Evolutionary conservation across 768 basidiomycete species (phyloP), one percentile per base, ranked within the genome.

Genomic region (Naganishia friedmannii): DNA sequence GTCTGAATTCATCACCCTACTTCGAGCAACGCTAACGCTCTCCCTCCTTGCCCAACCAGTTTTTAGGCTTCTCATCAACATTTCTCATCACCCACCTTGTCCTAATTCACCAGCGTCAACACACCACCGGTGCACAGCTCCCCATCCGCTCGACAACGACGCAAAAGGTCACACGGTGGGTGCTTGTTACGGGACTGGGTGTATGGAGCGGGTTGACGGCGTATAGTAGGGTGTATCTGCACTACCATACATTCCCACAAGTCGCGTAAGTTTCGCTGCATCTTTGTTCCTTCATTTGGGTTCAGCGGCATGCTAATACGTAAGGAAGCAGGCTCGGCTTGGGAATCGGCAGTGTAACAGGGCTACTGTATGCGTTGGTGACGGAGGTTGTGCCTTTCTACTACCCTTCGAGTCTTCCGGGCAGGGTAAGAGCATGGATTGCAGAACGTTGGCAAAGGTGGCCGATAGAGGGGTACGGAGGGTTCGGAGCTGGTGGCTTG

Each of bases 181-280:
- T 45, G 23, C 65, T 71, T 28, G 29, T 76, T 0, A 57, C 75
- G 21, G 79, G 79, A 3, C 66, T 78, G 55, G 34, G 70, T 10
- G 21, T 75, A 13, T 78, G 78, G 77, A 76, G 76, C 0, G n/a
- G 74, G 0, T 68, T 75, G 34, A 76, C 77, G 7, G 74, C 76
- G n/a, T 80, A 80, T 56, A 79, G 78, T 2, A 73, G 79, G 74
- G 79, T 65, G 53, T 74, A 79, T 51, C 74, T 80, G 28, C 75
- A 77, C 66, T 80, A 80, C 69, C 79, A 80, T 51, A 69, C 77
- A 0, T 70, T 77, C 9, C 46, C 60, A 6, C 79, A 80, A 69
- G 74, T 80, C 46, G n/a, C 77, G 31, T 63, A 26, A 63, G 60
- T 63, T 0, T 29, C 12, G 4, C 28, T 10, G n/a, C 3, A 21